Evolutionary conservation across 495 filamentous ascomycete species (phyloP).

Genomic region (Penicillium daleae): DNA sequence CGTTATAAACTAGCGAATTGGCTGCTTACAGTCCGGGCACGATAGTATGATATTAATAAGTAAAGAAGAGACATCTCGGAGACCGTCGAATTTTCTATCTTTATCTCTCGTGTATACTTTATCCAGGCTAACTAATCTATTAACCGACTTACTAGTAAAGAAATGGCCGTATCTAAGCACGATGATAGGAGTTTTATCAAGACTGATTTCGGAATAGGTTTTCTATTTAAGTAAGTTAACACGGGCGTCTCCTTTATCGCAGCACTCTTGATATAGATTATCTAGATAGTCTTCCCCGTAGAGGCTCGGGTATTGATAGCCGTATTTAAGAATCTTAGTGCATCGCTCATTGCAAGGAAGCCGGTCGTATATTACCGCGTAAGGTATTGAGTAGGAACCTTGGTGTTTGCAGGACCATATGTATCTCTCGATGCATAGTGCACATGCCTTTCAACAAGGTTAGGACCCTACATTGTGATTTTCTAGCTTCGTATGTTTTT

Average conservation of each 20-base stretch:
- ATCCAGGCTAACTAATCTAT: constrained; percentile 20
- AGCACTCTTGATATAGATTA: constrained; percentile 11
- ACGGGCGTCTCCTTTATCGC: constrained; percentile 13
- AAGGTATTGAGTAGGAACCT: constrained; percentile 58
- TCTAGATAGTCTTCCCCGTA: constrained; percentile 65
- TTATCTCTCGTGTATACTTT: constrained; percentile 19
- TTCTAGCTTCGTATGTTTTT: too few species aligned
- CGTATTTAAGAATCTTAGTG: constrained; percentile 53
- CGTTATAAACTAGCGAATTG: constrained; percentile 23
- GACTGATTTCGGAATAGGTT: constrained; percentile 12
- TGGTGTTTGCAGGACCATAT: constrained; percentile 57
- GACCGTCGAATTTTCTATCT: constrained; percentile 18
- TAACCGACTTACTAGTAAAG: constrained; percentile 19
- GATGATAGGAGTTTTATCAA: constrained; percentile 15
- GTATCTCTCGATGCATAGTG: constrained; percentile 62
- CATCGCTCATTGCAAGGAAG: constrained; percentile 59
- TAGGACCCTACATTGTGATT: too few species aligned
- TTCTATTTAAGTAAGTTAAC: constrained; percentile 13
- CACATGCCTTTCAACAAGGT: constrained; percentile 49
- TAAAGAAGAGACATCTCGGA: constrained; percentile 19
- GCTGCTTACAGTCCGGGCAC: constrained; percentile 19
- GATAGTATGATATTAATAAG: constrained; percentile 17
- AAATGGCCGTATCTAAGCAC: constrained; percentile 17
- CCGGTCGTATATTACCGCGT: constrained; percentile 55
- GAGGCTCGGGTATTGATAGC: constrained; percentile 64